phyloP scores from a whole-genome alignment of 129 eudicot species.

The Flaveria brownii region DNA sequence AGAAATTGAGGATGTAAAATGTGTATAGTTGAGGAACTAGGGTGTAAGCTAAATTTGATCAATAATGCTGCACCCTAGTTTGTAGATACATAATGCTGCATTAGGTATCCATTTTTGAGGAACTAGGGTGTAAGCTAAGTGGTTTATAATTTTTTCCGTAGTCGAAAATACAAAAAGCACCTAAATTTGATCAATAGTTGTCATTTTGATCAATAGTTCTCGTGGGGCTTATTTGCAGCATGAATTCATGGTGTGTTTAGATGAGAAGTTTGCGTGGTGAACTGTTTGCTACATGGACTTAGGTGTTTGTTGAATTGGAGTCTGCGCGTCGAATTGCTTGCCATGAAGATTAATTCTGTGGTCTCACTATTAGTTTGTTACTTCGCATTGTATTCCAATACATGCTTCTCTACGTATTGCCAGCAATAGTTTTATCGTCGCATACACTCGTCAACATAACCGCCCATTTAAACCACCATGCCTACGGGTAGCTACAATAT shows the following conservation, averaged over 20 bases:
- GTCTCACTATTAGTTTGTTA: not conserved
- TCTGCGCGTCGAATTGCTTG: not conserved
- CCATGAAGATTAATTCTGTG: not conserved
- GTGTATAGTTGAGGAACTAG: slow-evolving; percentile 5
- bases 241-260: not conserved
- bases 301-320: no score
- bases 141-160: not conserved
- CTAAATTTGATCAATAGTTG: not conserved
- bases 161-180: not conserved
- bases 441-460: no score
- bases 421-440: no score
- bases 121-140: not conserved
- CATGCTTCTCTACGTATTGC: no score
- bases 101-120: not conserved
- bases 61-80: no score
- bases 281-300: not conserved
- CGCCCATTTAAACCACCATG: no score
- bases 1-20: not conserved
- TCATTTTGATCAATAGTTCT: not conserved
- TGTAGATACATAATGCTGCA: not conserved
- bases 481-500: no score
- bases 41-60: not conserved
- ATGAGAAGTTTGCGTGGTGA: not conserved
- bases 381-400: no score
- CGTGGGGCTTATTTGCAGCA: not conserved